A percentile compares a stretch with the other conserved stretches of the same genome.
These are phyloP conservation scores for Didymella arachidicola DNA, from an alignment of 2,329 filamentous ascomycete species.

Conservation along the genomic window DNA sequence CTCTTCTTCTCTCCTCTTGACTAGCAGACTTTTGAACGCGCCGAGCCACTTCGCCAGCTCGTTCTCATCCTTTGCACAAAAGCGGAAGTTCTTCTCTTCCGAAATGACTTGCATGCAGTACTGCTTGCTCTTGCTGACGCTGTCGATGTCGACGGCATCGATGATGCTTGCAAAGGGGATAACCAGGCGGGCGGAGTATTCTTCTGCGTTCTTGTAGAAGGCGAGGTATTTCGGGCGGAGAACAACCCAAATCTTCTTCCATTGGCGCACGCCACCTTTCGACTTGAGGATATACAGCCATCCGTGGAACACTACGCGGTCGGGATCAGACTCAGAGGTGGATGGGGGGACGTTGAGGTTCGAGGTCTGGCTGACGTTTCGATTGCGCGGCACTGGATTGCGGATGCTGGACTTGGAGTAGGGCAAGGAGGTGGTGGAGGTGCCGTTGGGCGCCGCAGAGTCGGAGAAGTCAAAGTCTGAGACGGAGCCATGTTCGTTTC, in stretches of 20 bases:
- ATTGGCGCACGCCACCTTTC: slow-evolving; percentile 84
- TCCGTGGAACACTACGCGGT: slow-evolving; percentile 93
- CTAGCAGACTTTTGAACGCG: slow-evolving; percentile 85
- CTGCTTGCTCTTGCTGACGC: slow-evolving; percentile 81
- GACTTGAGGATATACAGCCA: slow-evolving; percentile 86
- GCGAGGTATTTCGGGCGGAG: slow-evolving; percentile 84
- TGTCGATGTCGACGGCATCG: slow-evolving; percentile 91
- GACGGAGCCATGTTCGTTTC: slow-evolving; percentile 74
- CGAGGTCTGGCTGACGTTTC: slow-evolving; percentile 71
- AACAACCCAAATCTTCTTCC: slow-evolving; percentile 95
- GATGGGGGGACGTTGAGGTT: slow-evolving; percentile 50
- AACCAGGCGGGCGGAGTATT: slow-evolving; percentile 87
- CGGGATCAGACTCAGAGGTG: slow-evolving; percentile 63
- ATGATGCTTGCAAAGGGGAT: slow-evolving; percentile 80
- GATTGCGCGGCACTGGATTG: slow-evolving; percentile 38
- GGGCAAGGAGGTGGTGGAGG: slow-evolving; percentile 46
- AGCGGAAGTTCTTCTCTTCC: slow-evolving; percentile 73
- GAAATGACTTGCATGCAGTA: slow-evolving; percentile 93
- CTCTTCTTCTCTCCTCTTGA: slow-evolving; percentile 68
- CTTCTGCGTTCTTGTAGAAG: slow-evolving; percentile 89
- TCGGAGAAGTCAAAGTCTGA: slow-evolving; percentile 93
- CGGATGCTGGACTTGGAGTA: slow-evolving; percentile 21
- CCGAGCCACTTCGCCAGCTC: slow-evolving; percentile 83
- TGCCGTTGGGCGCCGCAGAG: slow-evolving; percentile 58
- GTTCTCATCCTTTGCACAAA: slow-evolving; percentile 77